Percentiles rank a stretch among this genome's conserved stretches.
These are phyloP conservation scores for Cladophialophora yegresii DNA, from an alignment of 2,329 filamentous ascomycete species.

Conservation along the genomic window DNA sequence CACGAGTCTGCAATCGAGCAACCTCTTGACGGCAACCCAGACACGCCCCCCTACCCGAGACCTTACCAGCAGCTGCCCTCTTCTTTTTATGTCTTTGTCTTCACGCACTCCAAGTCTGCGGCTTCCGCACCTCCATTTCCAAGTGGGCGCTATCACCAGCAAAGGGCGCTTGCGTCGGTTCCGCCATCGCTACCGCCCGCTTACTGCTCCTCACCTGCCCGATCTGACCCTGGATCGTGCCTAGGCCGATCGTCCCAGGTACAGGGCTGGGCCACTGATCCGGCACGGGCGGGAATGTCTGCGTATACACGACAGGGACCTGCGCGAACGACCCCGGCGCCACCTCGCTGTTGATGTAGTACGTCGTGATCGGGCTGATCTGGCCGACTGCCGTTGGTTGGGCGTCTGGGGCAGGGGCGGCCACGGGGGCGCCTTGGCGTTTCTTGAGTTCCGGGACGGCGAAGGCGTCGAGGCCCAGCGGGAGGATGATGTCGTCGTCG, in stretches of 20 bases:
- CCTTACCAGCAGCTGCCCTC: not conserved
- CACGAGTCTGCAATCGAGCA: not conserved
- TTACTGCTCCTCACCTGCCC: conserved; percentile 34
- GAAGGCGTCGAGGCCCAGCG: conserved; percentile 26
- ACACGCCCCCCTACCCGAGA: not conserved
- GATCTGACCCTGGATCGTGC: conserved; percentile 36
- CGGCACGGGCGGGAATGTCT: conserved; percentile 38
- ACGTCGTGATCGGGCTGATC: conserved; percentile 38
- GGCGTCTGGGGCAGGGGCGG: conserved; percentile 36
- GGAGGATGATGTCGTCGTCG: conserved; percentile 20
- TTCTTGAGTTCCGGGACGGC: conserved; percentile 28
- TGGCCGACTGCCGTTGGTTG: conserved; percentile 36
- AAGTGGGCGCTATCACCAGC: not conserved
- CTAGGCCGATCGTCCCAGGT: conserved; percentile 40
- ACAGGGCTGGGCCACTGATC: conserved; percentile 40
- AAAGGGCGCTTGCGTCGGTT: conserved; percentile 28
- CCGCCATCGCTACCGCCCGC: conserved; percentile 13
- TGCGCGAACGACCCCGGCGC: conserved; percentile 20
- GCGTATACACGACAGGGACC: conserved; percentile 36
- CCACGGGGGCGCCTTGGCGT: conserved; percentile 37
- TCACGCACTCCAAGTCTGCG: conserved; percentile 3
- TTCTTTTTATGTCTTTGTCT: not conserved
- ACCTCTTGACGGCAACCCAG: not conserved
- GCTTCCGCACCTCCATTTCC: not conserved
- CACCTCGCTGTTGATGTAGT: conserved; percentile 21